Evolutionary conservation across 2,329 filamentous ascomycete species (phyloP).

Genomic region (Sporothrix humicola): DNA sequence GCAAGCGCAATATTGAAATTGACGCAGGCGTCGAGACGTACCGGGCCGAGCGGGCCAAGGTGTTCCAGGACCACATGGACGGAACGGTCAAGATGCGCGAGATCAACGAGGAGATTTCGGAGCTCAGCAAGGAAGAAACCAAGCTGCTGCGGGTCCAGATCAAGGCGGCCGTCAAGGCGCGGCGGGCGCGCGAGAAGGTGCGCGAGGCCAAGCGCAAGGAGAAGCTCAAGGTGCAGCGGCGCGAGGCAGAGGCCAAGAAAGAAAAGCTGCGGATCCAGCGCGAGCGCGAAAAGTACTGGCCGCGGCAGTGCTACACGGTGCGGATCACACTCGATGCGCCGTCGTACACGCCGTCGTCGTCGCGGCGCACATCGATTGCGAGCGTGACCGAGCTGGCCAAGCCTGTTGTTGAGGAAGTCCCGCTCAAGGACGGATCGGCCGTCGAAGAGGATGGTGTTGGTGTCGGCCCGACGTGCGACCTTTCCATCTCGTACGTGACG

Average conservation of each 20-base stretch:
- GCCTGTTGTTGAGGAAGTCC: constrained; percentile 52
- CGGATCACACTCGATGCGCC: constrained; percentile 58
- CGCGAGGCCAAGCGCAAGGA: constrained; percentile 44
- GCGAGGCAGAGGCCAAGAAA: constrained; percentile 39
- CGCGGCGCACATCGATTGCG: constrained; percentile 56
- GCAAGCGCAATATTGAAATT: constrained; percentile 47
- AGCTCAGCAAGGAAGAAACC: constrained; percentile 45
- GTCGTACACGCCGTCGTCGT: constrained; percentile 52
- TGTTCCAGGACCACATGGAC: constrained; percentile 50
- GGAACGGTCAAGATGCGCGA: constrained; percentile 45
- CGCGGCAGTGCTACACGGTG: constrained; percentile 55
- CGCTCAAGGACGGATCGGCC: constrained; percentile 38
- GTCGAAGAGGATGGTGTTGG: background rate
- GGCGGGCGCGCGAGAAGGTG: constrained; percentile 44
- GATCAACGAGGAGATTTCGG: constrained; percentile 44
- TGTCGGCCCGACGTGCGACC: constrained; percentile 46
- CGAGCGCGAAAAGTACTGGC: constrained; percentile 57
- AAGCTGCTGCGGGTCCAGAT: constrained; percentile 42
- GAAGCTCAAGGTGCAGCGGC: constrained; percentile 47
- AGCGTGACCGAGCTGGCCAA: constrained; percentile 62
- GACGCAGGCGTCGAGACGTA: constrained; percentile 50
- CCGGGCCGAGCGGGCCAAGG: constrained; percentile 50
- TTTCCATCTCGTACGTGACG: constrained; percentile 66
- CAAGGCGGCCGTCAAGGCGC: constrained; percentile 44
- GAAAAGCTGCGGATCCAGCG: constrained; percentile 53